Percentiles rank a stretch among this genome's conserved stretches.
Evolutionary conservation across 176 grass and related monocot species (phyloP).

Genomic region (Saccharum spontaneum): DNA sequence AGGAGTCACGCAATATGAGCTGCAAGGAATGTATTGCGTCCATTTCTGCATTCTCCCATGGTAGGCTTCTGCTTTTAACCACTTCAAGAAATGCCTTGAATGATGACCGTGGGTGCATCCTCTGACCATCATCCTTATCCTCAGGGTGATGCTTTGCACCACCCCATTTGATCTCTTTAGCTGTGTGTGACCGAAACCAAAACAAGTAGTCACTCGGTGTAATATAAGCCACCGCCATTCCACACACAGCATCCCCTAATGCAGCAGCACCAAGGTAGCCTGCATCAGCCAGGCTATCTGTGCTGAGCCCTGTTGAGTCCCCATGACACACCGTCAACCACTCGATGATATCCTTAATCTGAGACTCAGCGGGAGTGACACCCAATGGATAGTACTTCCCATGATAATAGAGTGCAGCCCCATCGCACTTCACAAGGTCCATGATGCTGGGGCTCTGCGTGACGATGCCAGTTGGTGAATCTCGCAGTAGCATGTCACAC

Average conservation of each 20-base stretch:
- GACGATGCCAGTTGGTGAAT: constrained; percentile 89
- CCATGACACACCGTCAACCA: constrained; percentile 78
- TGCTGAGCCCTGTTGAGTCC: constrained; percentile 87
- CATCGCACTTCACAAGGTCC: constrained; percentile 98
- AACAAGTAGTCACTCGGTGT: constrained; percentile 88
- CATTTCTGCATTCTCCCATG: constrained; percentile 97
- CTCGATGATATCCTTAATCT: constrained; percentile 88
- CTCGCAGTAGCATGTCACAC: constrained; percentile 93
- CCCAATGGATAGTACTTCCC: constrained; percentile 89
- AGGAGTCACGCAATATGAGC: constrained; percentile 83
- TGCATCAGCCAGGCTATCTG: constrained; percentile 90
- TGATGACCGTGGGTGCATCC: constrained; percentile 95
- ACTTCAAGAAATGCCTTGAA: constrained; percentile 99
- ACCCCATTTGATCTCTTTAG: constrained; percentile 97
- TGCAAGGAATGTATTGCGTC: constrained; percentile 97
- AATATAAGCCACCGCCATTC: constrained; percentile 94
- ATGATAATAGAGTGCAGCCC: constrained; percentile 78
- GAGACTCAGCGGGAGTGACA: constrained; percentile 74
- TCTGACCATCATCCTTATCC: constrained; percentile 94
- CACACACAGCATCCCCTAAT: constrained; percentile 85
- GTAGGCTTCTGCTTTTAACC: constrained; percentile 88
- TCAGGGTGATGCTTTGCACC: constrained; percentile 95
- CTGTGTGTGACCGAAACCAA: constrained; percentile 97
- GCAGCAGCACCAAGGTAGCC: constrained; percentile 72
- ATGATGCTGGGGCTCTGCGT: constrained; percentile 97